These are phyloP conservation scores for Testicularia cyperi DNA, from an alignment of 1,284 basidiomycete genomes.

Conservation along the genomic window DNA sequence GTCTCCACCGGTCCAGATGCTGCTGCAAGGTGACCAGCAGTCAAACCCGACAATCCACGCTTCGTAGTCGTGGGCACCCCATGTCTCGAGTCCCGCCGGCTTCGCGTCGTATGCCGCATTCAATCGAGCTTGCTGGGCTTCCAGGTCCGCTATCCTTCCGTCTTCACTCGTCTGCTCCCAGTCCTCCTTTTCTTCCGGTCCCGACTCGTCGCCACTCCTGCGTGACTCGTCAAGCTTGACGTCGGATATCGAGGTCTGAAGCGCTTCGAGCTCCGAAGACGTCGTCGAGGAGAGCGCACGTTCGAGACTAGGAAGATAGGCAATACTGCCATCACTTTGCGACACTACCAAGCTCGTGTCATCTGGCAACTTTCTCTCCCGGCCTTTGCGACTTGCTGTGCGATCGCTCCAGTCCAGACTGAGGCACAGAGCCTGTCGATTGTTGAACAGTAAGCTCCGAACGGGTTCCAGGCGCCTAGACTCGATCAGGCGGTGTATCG, in stretches of 20 bases:
- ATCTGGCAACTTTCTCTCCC: neutral
- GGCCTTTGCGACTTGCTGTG: no score
- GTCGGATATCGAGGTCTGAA: conserved; percentile 1
- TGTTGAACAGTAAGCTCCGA: conserved; percentile 41
- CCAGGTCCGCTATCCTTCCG: conserved; percentile 7
- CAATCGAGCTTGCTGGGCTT: conserved; percentile 6
- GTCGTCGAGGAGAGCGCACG: conserved; percentile 2
- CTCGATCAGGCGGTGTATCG: conserved; percentile 19
- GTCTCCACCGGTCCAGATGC: conserved; percentile 90
- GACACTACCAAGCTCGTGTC: conserved; percentile 45
- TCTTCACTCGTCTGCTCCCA: conserved; percentile 24
- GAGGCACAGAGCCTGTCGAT: conserved; percentile 44
- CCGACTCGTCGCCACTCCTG: conserved; percentile 2
- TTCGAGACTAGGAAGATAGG: conserved; percentile 40
- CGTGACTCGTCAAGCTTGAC: neutral
- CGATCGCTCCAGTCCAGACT: conserved; percentile 58
- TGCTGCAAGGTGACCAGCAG: conserved; percentile 66
- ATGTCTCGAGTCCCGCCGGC: conserved; percentile 61
- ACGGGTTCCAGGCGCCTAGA: conserved; percentile 3
- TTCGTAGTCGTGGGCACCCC: conserved; percentile 90
- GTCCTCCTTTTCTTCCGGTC: conserved; percentile 18
- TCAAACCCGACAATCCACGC: conserved; percentile 93
- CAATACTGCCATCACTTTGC: conserved; percentile 56
- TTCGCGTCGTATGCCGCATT: conserved; percentile 9
- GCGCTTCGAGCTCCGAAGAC: neutral